A percentile compares a stretch with the other conserved stretches of the same genome.
Evolutionary conservation across 164 flowering plant species (phyloP).

Genomic region (Cinnamomum micranthum): DNA sequence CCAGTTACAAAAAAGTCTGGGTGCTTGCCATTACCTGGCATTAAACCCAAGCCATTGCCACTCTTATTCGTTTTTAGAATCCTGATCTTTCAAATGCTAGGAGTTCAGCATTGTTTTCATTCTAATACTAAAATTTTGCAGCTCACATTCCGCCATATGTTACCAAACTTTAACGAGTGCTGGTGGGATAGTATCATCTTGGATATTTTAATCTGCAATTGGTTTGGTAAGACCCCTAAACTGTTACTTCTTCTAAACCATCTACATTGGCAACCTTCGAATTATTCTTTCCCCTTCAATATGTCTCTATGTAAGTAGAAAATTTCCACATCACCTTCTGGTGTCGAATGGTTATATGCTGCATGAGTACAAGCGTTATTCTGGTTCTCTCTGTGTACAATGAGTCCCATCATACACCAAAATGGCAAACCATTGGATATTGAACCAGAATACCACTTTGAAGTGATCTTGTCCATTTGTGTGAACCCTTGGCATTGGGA

Average conservation of each 20-base stretch:
- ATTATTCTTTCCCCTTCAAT: background rate
- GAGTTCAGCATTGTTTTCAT: background rate
- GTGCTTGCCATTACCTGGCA: too few relatives aligned
- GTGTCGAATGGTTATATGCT: background rate
- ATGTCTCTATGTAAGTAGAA: background rate
- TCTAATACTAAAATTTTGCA: constrained; percentile 30
- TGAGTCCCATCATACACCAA: too few relatives aligned
- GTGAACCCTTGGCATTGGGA: too few relatives aligned
- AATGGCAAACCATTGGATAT: background rate
- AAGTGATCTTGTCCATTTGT: too few relatives aligned
- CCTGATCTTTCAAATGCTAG: background rate
- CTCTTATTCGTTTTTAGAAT: background rate
- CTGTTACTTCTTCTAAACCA: background rate
- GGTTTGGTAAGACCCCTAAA: constrained; percentile 72
- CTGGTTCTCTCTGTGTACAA: background rate
- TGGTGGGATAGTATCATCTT: constrained; percentile 99
- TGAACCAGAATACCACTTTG: background rate
- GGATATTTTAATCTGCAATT: constrained; percentile 92
- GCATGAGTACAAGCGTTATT: background rate
- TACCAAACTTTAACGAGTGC: constrained; percentile 98
- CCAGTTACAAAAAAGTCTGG: too few relatives aligned
- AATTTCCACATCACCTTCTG: background rate
- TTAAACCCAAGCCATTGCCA: background rate
- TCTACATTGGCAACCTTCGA: background rate
- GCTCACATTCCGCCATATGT: constrained; percentile 98